Conservation (phyloP, 192 early-diverging fungal species). For the Backusella tarrabulga region DNA sequence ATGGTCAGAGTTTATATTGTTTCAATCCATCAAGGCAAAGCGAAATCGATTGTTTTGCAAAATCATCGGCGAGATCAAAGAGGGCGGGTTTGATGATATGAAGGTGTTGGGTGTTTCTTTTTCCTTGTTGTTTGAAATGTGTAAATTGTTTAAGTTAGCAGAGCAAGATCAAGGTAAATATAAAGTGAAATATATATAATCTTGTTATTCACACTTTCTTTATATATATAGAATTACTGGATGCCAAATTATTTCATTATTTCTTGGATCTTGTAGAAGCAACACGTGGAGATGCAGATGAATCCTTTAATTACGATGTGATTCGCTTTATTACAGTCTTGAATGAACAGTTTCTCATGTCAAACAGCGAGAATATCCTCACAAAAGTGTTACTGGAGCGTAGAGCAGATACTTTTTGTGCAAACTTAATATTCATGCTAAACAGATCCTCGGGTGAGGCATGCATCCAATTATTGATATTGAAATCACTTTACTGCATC, state of each 20-base stretch:
- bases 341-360: constrained; percentile 70
- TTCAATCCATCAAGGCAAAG: not conserved
- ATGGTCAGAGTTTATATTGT: constrained; percentile 43
- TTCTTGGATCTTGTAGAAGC: constrained; percentile 60
- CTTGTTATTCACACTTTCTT: not conserved
- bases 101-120: constrained; percentile 45
- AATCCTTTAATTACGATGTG: constrained; percentile 50
- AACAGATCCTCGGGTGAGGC: constrained; percentile 76
- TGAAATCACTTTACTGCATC: constrained; percentile 71
- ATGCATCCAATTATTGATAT: constrained; percentile 51
- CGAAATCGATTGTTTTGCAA: constrained; percentile 42
- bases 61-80: constrained; percentile 45
- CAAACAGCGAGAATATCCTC: constrained; percentile 49
- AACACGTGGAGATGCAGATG: constrained; percentile 52
- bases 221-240: constrained; percentile 42
- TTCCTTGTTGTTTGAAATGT: constrained; percentile 61
- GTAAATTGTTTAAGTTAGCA: constrained; percentile 50
- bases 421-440: constrained; percentile 91
- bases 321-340: constrained; percentile 59
- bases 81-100: constrained; percentile 12
- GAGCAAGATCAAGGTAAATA: constrained; percentile 50
- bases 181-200: not conserved
- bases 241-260: constrained; percentile 44
- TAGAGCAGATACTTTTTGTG: constrained; percentile 77
- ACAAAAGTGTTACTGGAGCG: constrained; percentile 46